Percentiles rank a stretch among this genome's conserved stretches.
phyloP scores from a whole-genome alignment of 192 early-diverging fungal species.

The Funneliformis mosseae region DNA sequence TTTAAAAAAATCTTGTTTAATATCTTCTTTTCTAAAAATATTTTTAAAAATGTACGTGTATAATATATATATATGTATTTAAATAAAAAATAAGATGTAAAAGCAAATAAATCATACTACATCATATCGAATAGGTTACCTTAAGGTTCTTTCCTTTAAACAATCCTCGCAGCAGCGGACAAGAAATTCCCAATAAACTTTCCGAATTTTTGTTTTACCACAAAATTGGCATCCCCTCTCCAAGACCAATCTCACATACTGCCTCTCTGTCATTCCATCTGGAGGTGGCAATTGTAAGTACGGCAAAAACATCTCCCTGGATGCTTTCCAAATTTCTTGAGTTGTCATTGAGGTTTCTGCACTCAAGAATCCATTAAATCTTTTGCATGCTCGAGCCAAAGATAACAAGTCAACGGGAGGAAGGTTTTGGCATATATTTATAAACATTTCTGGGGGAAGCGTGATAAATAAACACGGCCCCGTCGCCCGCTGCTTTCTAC shows the following conservation, averaged over 20 bases:
- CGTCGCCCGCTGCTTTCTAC: neutral
- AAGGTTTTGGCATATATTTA: conserved; percentile 19
- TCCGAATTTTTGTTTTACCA: conserved; percentile 6
- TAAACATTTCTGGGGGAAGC: conserved; percentile 29
- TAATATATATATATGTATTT: no score
- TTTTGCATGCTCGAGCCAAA: conserved; percentile 22
- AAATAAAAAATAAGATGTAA: neutral
- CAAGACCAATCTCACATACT: conserved; percentile 10
- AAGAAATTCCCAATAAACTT: conserved; percentile 28
- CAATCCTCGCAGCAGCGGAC: conserved; percentile 18
- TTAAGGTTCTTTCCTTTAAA: conserved; percentile 5
- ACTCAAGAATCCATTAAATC: conserved; percentile 17
- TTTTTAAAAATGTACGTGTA: no score
- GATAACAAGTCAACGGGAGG: conserved; percentile 18
- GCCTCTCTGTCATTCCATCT: conserved; percentile 13
- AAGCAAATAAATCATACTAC: neutral
- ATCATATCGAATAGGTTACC: neutral
- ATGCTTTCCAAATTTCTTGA: conserved; percentile 25
- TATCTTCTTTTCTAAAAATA: neutral
- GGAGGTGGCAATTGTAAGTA: conserved; percentile 25
- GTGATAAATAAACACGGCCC: conserved; percentile 2
- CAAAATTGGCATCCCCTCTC: conserved; percentile 28
- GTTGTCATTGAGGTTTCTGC: conserved; percentile 7
- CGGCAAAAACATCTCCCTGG: neutral
- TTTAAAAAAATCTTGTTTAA: neutral